These are phyloP conservation scores for Neonectria ditissima DNA, from an alignment of 2,329 filamentous ascomycete species.

Conservation along the genomic window DNA sequence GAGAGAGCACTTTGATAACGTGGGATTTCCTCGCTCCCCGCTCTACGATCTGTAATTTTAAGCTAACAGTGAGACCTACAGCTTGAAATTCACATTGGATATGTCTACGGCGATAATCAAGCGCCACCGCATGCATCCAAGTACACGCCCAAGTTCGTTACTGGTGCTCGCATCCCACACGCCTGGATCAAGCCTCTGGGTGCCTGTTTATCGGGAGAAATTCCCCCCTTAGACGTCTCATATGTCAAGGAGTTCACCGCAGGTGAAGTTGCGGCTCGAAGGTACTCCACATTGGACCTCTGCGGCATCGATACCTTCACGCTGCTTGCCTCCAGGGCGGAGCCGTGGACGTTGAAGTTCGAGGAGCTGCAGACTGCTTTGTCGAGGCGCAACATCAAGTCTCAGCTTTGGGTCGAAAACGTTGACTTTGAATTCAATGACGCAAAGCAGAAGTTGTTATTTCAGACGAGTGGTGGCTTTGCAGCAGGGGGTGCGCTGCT, in stretches of 20 bases:
- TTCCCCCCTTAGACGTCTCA: slow-evolving; percentile 8
- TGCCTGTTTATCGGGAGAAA: neutral
- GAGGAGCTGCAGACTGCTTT: neutral
- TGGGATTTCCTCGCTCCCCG: slow-evolving; percentile 2
- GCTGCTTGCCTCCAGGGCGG: neutral
- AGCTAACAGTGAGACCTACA: neutral
- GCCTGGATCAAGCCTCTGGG: slow-evolving; percentile 50
- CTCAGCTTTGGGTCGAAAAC: slow-evolving; percentile 4
- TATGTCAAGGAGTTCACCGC: slow-evolving; percentile 11
- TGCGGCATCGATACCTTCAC: slow-evolving; percentile 9
- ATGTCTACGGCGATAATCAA: slow-evolving; percentile 52
- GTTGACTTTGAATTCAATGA: slow-evolving; percentile 15
- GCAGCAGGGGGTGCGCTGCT: slow-evolving; percentile 44
- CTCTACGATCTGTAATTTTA: neutral
- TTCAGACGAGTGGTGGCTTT: slow-evolving; percentile 42
- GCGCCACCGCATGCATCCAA: slow-evolving; percentile 52
- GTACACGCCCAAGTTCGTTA: slow-evolving; percentile 51
- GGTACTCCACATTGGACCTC: slow-evolving; percentile 23
- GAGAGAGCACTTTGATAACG: slow-evolving; percentile 56
- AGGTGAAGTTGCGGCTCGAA: neutral
- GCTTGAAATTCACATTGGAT: slow-evolving; percentile 58
- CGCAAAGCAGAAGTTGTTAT: neutral
- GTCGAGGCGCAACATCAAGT: neutral
- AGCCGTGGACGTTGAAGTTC: slow-evolving; percentile 9
- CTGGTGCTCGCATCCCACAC: slow-evolving; percentile 56